phyloP scores from a whole-genome alignment of 805 yeast species.

The Nakazawaea populi region DNA sequence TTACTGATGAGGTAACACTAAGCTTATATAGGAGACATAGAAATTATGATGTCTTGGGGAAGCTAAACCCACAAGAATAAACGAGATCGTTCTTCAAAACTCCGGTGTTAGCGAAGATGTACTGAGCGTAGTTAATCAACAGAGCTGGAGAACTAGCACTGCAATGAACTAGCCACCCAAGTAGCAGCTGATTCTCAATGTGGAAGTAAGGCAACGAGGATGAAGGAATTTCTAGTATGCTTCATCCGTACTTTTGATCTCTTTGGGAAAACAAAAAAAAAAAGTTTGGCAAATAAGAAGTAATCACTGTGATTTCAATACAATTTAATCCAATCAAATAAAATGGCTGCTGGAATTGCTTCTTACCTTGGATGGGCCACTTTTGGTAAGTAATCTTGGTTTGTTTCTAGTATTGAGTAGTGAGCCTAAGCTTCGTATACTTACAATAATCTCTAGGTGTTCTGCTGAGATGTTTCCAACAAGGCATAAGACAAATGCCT shows the following conservation, averaged over 20 bases:
- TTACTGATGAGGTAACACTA: conserved; percentile 22
- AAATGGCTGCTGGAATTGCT: conserved; percentile 12
- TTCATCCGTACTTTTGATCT: too few relatives aligned
- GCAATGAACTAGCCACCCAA: too few relatives aligned
- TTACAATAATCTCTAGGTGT: conserved; percentile 23
- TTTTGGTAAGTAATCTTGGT: conserved; percentile 15
- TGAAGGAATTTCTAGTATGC: too few relatives aligned
- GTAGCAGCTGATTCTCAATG: too few relatives aligned
- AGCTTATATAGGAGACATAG: conserved; percentile 29
- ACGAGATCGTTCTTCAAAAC: too few relatives aligned
- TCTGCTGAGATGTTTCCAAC: conserved; percentile 36
- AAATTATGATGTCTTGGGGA: conserved; percentile 37
- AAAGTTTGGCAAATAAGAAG: background rate
- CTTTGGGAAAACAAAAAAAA: background rate
- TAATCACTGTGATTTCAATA: background rate
- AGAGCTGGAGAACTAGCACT: too few relatives aligned
- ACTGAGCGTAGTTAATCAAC: too few relatives aligned
- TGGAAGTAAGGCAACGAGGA: too few relatives aligned
- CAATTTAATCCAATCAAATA: background rate
- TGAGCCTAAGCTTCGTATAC: too few relatives aligned
- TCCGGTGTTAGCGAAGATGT: too few relatives aligned
- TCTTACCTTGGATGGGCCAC: conserved; percentile 20
- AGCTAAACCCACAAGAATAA: conserved; percentile 9
- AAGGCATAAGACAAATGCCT: conserved; percentile 37
- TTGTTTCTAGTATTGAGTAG: too few relatives aligned